Conservation (phyloP, 2,329 filamentous ascomycete genomes). For the Thielaviopsis populi region DNA sequence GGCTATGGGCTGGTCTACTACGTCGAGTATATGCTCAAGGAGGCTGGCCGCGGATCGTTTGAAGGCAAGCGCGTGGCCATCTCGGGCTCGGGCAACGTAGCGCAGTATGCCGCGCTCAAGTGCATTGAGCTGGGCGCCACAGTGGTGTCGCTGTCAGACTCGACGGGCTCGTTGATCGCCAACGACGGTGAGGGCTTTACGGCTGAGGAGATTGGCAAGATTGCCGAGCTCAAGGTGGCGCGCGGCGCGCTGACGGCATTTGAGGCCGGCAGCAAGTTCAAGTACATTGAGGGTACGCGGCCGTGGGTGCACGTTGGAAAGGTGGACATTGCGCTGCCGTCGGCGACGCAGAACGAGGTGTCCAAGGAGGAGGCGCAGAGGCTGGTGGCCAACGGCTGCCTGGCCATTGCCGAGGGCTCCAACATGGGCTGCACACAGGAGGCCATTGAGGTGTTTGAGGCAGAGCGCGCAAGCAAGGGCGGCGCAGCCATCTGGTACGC, state of each 20-base stretch:
- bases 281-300: slow-evolving; percentile 72
- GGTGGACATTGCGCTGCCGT: slow-evolving; percentile 83
- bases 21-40: slow-evolving; percentile 85
- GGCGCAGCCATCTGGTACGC: slow-evolving; percentile 76
- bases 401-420: slow-evolving; percentile 87
- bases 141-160: slow-evolving; percentile 88
- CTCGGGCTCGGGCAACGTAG: slow-evolving; percentile 94
- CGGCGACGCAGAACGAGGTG: slow-evolving; percentile 95
- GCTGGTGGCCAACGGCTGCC: slow-evolving; percentile 59
- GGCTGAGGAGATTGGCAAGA: slow-evolving; percentile 60
- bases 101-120: slow-evolving; percentile 94
- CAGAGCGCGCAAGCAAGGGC: slow-evolving; percentile 54
- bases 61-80: slow-evolving; percentile 86
- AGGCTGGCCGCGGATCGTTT: slow-evolving; percentile 76
- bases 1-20: slow-evolving; percentile 96
- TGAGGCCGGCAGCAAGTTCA: slow-evolving; percentile 52
- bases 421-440: slow-evolving; percentile 99
- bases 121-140: slow-evolving; percentile 88
- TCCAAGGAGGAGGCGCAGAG: slow-evolving; percentile 76
- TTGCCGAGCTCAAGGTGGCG: slow-evolving; percentile 74
- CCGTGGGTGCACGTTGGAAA: slow-evolving; percentile 84
- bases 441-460: slow-evolving; percentile 87
- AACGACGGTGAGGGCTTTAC: slow-evolving; percentile 57
- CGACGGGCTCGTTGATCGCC: slow-evolving; percentile 68
- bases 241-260: slow-evolving; percentile 69